Evolutionary conservation across 257 asterid species (phyloP), one percentile per base, ranked within the genome.

Genomic region (Agastache rugosa): DNA sequence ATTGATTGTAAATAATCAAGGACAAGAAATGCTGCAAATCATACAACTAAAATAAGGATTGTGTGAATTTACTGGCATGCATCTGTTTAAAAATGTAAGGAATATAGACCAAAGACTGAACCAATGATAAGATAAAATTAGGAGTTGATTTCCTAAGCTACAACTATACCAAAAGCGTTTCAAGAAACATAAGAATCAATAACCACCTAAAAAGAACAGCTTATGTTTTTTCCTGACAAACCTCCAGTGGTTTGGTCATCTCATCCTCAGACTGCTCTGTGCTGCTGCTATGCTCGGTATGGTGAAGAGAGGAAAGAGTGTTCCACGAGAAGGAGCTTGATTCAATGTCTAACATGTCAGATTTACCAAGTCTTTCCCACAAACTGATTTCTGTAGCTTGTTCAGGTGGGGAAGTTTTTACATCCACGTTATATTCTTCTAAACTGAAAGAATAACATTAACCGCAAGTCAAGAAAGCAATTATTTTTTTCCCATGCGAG

Each of bases 261-360:
- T 95, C 99, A 78, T 95, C 99, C 83, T 95, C 99, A 22, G 98
- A 86, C 56, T 95, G 99, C 48, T 95, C 99, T 42, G 88, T 77
- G 73, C 90, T 89, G 80, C 93, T 87, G 80, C 89, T 79, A 75
- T 92, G 96, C 87, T 95, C 99, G 0, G 96, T 87, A 69, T 87
- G 98, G 83, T 92, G 97, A 83, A 95, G 98, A 58, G 98, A 92
- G 61, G 96, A 85, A 69, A 95, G 97, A 75, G 86, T 75, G 65
- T 69, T 85, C 99, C 99, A 95, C 25, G 98, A 83, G 75, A 92
- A 85, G 79, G 88, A 84, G 90, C 86, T 80, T 63, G 96, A 85
- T 71, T 92, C 97, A 74, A 95, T 92, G 83, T 95, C 96, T 82
- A 84, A 72, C 86, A 91, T 86, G 14, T 86, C 89, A 66, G 98